Evolutionary conservation across 768 basidiomycete species (phyloP), one percentile per base, ranked within the genome.

Genomic region (Russula griseocarnosa): DNA sequence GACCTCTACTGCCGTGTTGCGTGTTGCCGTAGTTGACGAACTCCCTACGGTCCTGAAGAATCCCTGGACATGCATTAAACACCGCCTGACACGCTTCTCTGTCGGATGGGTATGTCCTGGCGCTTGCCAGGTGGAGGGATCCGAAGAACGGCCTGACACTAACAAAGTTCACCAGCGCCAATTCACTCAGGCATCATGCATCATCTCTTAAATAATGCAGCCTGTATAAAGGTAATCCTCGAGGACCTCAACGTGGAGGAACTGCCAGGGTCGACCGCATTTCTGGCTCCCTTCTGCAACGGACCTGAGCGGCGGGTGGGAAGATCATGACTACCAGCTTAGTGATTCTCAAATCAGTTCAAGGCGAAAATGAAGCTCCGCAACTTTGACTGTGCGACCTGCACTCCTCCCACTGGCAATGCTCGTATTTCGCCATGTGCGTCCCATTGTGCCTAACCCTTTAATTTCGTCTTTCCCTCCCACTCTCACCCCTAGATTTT

Each of bases 261-360:
- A 13, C 13, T 51, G 13, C 61, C 61, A 52, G 18, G 6, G 9
- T 51, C 49, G 36, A 30, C 40, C n/a, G n/a, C 28, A 8, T 63
- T 52, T 51, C n/a, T 63, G 34, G 26, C 51, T 9, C 51, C 57
- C 24, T n/a, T 63, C 30, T 28, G 57, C 42, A 52, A 63, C 59
- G 62, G 58, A 44, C 62, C 62, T 54, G 58, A 63, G n/a, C 52
- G 58, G 9, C 58, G 36, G 36, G 44, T 63, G 58, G 62, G 62
- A 63, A 28, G 38, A 34, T 16, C 57, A 36, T 18, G 58, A n/a
- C 22, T 59, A 59, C 52, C 34, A 30, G 36, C 52, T 59, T n/a
- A 49, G 52, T 36, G 62, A 54, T 11, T 11, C 57, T 63, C 44
- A 53, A 47, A 38, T 54, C 18, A 9, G 34, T 63, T 63, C 57